Base-by-base conservation (phyloP, 116 monocot genomes). In the Iris pallida region DNA sequence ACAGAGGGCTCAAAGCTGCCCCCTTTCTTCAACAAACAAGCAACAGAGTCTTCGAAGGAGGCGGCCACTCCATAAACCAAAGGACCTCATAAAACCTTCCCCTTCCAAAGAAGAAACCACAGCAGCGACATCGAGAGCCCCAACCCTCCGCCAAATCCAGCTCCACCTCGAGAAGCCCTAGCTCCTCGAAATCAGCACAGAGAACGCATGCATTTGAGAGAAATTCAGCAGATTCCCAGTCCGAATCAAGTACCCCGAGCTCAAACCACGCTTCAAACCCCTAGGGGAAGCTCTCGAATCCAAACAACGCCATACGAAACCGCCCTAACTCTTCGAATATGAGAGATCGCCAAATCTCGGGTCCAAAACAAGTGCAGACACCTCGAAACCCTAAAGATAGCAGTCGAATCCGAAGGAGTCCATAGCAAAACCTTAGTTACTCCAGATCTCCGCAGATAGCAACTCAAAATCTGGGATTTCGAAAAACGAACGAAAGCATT, bases 21-120 rank as follows among this genome's bases (percentile, higher is more conserved):
- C 16, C 64, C 15, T 56, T 53, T 47, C 65, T 40, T 71, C 77
- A 59, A 19, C 17, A 64, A 64, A 46, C 49, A 18, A 42, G 13
- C 11, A 5, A 76, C 56, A 30, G 18, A 55, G 8, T 61, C 55
- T n/a, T 20, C 63, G 56, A 41, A 5, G 46, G 56, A 68, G 8
- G 16, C 41, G 20, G 30, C 73, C 64, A 17, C 30, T 20, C 43
- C 63, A 63, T 48, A 43, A 41, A 16, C 47, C 47, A 59, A 65
- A 59, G 57, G 57, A 57, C 41, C 63, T 47, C 20, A 5, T 47
- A 57, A 69, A 59, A 63, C 7, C 45, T 8, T 49, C 17, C 57
- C 58, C 55, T 64, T 45, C 46, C 65, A 59, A 59, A 60, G 12
- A n/a, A 53, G 48, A 5, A 5, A 67, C 67, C 9, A 15, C 53